Percentiles rank a stretch among this genome's conserved stretches.
Conservation (phyloP, 2,329 filamentous ascomycete genomes). For the Exophiala mesophila region DNA sequence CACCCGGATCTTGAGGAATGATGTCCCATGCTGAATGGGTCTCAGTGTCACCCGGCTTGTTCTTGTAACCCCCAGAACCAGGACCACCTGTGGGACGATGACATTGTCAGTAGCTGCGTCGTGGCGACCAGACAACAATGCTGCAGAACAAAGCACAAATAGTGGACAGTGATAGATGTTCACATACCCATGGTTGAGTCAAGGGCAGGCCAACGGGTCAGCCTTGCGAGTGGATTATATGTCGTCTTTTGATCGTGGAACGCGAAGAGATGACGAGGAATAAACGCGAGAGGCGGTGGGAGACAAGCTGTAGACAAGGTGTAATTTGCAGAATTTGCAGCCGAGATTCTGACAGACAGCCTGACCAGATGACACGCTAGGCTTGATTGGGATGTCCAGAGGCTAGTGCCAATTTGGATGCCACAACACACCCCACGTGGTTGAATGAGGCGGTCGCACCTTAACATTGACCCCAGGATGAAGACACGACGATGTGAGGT, state of each 20-base stretch:
- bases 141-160: too few species aligned
- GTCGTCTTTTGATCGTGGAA: neutral
- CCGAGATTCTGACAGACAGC: neutral
- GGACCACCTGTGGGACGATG: conserved; percentile 21
- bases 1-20: conserved; percentile 25
- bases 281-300: neutral
- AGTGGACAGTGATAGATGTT: too few species aligned
- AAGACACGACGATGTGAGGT: too few species aligned
- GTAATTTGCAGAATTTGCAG: neutral
- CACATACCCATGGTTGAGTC: neutral
- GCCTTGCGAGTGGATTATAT: neutral
- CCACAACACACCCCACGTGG: too few species aligned
- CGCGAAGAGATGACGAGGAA: neutral
- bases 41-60: conserved; percentile 27
- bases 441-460: too few species aligned
- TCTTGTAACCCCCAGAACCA: conserved; percentile 28
- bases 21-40: conserved; percentile 29
- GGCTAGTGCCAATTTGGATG: too few species aligned
- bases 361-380: neutral
- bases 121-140: too few species aligned
- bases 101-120: neutral
- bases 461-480: too few species aligned
- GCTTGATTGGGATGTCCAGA: neutral
- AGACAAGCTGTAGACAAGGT: neutral
- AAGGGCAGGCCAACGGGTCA: neutral